A percentile compares a stretch with the other conserved stretches of the same genome.
Conservation (phyloP, 2,329 filamentous ascomycete genomes). For the Cercospora sojina region DNA sequence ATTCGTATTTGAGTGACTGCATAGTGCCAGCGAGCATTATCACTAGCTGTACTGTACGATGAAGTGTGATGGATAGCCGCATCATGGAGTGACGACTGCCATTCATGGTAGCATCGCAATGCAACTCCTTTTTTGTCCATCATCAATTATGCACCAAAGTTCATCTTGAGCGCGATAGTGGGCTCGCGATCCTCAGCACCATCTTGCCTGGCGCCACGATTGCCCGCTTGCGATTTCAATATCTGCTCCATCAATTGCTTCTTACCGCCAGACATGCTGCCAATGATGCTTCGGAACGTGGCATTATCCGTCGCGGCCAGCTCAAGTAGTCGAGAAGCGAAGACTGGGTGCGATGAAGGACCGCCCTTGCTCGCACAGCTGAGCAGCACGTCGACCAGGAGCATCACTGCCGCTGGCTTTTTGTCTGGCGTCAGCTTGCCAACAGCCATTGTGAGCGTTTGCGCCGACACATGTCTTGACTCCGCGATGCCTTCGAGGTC, state of each 20-base stretch:
- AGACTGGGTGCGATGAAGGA: conserved; percentile 61
- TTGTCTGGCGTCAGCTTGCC: conserved; percentile 43
- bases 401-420: conserved; percentile 58
- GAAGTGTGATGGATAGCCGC: not conserved
- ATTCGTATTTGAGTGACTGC: conserved; percentile 2
- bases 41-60: not conserved
- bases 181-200: conserved; percentile 57
- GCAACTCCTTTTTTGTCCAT: not conserved
- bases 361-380: conserved; percentile 65
- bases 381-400: conserved; percentile 76
- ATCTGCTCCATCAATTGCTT: conserved; percentile 71
- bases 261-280: conserved; percentile 66
- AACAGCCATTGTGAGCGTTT: conserved; percentile 74
- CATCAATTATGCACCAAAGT: conserved; percentile 57
- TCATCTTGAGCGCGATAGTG: conserved; percentile 90
- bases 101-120: not conserved
- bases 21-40: conserved; percentile 10
- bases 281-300: conserved; percentile 73
- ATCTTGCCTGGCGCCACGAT: conserved; percentile 46
- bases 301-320: conserved; percentile 72
- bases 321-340: conserved; percentile 73
- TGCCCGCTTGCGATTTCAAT: conserved; percentile 48
- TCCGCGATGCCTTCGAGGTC: conserved; percentile 77
- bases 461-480: conserved; percentile 67
- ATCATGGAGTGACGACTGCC: not conserved